These are phyloP conservation scores for Penicillium sp. DNA, from an alignment of 2,329 filamentous ascomycete species.

Conservation along the genomic window DNA sequence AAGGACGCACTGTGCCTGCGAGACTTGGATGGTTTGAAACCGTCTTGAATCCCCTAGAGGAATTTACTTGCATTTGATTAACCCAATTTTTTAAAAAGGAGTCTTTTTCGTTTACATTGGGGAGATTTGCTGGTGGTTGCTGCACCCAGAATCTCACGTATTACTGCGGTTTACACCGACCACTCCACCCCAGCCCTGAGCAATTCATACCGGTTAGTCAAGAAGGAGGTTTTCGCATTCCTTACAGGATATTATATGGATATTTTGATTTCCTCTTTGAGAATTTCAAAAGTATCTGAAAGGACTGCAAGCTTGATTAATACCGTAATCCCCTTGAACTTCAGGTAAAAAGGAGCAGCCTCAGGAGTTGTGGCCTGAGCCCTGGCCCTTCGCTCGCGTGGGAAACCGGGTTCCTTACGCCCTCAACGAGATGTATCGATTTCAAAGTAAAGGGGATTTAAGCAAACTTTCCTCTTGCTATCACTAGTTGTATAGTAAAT, in stretches of 20 bases:
- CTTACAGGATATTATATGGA: background rate
- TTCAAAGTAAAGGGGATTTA: background rate
- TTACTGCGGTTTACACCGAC: slow-evolving; percentile 12
- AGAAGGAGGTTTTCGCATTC: background rate
- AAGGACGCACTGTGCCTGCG: slow-evolving; percentile 11
- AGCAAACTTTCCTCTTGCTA: background rate
- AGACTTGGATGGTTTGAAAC: slow-evolving; percentile 6
- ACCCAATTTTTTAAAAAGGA: background rate
- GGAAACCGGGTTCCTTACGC: slow-evolving; percentile 21
- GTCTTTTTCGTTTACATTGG: background rate
- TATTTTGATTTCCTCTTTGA: too few relatives aligned
- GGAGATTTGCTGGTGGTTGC: background rate
- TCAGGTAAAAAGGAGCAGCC: background rate
- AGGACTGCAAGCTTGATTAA: too few relatives aligned
- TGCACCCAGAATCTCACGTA: background rate
- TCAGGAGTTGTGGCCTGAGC: slow-evolving; percentile 17
- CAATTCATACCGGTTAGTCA: background rate
- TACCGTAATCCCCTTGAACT: too few relatives aligned
- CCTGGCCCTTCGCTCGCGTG: slow-evolving; percentile 22
- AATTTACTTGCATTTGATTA: background rate
- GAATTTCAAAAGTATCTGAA: too few relatives aligned
- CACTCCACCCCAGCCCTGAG: slow-evolving; percentile 11
- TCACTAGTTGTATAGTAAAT: background rate
- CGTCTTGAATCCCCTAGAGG: slow-evolving; percentile 1
- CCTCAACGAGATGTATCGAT: slow-evolving; percentile 11